Percentiles rank a stretch among this genome's conserved stretches.
These are phyloP conservation scores for Porcisia hertigi DNA, from an alignment of 208 protist species.

Conservation along the genomic window DNA sequence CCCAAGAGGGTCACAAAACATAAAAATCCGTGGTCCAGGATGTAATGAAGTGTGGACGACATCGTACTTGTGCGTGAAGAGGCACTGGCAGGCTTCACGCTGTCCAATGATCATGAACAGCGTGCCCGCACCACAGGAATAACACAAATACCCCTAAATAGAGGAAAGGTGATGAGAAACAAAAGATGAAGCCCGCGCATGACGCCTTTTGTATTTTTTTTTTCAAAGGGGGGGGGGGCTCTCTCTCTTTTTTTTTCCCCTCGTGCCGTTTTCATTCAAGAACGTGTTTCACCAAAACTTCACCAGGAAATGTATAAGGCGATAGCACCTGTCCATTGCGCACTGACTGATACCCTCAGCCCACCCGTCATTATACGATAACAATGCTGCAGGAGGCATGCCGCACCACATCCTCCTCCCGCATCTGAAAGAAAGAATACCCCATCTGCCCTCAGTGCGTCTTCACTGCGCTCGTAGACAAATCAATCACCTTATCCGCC, in stretches of 20 bases:
- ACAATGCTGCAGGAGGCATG: neutral
- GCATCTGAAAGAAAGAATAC: neutral
- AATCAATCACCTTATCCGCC: conserved; percentile 55
- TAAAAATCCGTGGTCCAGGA: neutral
- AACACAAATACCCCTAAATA: neutral
- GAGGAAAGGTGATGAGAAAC: neutral
- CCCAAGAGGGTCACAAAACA: neutral
- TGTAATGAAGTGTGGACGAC: neutral
- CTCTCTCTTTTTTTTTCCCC: neutral
- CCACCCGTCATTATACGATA: too few species aligned
- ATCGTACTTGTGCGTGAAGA: neutral
- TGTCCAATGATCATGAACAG: neutral
- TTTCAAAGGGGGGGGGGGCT: too few species aligned
- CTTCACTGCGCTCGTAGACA: conserved; percentile 12
- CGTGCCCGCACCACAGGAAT: neutral
- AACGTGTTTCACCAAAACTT: neutral
- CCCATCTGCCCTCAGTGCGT: neutral
- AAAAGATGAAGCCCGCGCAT: neutral
- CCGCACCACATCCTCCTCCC: neutral
- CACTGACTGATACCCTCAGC: too few species aligned
- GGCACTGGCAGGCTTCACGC: neutral
- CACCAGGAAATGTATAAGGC: too few species aligned
- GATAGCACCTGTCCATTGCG: neutral
- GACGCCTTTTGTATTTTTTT: too few species aligned
- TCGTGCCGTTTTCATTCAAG: neutral